These are phyloP conservation scores for Sporisorium reilianum DNA, from an alignment of 1,284 basidiomycete genomes.

Conservation along the genomic window DNA sequence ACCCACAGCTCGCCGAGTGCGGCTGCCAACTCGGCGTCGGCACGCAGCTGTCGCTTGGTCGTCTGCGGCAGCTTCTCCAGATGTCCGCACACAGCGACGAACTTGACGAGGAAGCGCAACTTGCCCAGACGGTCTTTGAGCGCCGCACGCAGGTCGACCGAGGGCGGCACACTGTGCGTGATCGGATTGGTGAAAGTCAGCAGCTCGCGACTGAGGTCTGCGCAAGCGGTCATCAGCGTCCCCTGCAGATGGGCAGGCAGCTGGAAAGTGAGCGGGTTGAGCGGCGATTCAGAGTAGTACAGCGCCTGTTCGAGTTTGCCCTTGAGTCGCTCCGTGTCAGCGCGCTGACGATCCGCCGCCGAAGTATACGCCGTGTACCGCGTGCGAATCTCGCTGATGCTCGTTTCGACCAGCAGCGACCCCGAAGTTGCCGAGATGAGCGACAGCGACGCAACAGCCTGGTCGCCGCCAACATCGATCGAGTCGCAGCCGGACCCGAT, in stretches of 20 bases:
- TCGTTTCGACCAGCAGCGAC: constrained; percentile 59
- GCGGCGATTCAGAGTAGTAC: constrained; percentile 78
- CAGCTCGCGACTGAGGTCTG: constrained; percentile 78
- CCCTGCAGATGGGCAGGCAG: constrained; percentile 83
- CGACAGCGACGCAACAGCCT: constrained; percentile 49
- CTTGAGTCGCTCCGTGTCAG: constrained; percentile 75
- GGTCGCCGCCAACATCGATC: constrained; percentile 17
- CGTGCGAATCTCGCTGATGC: constrained; percentile 35
- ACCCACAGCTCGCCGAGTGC: constrained; percentile 87
- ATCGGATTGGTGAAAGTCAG: constrained; percentile 43
- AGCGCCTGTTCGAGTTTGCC: constrained; percentile 89
- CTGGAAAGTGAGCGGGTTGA: constrained; percentile 86
- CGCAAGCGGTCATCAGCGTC: constrained; percentile 76
- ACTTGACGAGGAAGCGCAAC: constrained; percentile 83
- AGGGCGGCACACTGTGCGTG: constrained; percentile 29
- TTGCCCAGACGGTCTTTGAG: constrained; percentile 81
- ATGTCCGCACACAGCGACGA: constrained; percentile 73
- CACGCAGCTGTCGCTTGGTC: constrained; percentile 80
- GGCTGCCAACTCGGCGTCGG: constrained; percentile 89
- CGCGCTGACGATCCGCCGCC: constrained; percentile 43
- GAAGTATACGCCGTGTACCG: constrained; percentile 28
- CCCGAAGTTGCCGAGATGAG: constrained; percentile 63
- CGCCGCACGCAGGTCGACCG: constrained; percentile 80
- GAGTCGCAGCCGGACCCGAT: constrained; percentile 58
- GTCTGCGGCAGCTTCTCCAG: constrained; percentile 79